Conservation (phyloP, 2,329 filamentous ascomycete genomes). For the Paecilomyces variotii region DNA sequence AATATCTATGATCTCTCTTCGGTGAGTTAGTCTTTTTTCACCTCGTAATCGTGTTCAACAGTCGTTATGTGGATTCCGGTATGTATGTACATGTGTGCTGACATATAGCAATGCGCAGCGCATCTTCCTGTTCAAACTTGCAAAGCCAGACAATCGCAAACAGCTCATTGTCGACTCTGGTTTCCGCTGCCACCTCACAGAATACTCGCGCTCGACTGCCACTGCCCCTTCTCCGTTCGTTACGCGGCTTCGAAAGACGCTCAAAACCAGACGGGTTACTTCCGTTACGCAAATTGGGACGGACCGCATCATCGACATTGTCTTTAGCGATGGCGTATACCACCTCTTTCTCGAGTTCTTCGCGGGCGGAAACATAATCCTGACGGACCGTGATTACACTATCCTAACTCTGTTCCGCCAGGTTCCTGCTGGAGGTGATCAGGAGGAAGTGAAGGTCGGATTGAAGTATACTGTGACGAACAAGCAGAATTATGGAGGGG, state of each 20-base stretch:
- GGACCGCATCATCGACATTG: conserved; percentile 84
- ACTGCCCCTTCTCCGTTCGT: conserved; percentile 80
- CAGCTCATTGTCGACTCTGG: conserved; percentile 90
- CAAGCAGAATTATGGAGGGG: conserved; percentile 72
- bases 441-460: conserved; percentile 73
- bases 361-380: conserved; percentile 86
- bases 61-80: too few relatives aligned
- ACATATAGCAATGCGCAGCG: conserved; percentile 39
- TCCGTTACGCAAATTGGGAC: conserved; percentile 79
- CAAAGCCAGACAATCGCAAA: conserved; percentile 79
- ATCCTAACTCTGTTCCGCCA: conserved; percentile 74
- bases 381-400: conserved; percentile 77
- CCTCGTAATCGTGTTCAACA: background rate
- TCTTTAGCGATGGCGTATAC: conserved; percentile 87
- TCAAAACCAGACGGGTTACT: conserved; percentile 81
- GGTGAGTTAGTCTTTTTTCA: conserved; percentile 27
- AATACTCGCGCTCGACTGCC: conserved; percentile 80
- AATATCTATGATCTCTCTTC: conserved; percentile 96
- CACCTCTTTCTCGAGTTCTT: conserved; percentile 91
- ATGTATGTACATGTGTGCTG: background rate
- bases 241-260: conserved; percentile 70
- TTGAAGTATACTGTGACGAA: conserved; percentile 71
- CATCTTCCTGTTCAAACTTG: conserved; percentile 92
- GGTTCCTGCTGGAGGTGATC: conserved; percentile 72
- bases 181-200: conserved; percentile 90